These are phyloP conservation scores for Ceratocystis papillata DNA, from an alignment of 2,329 filamentous ascomycete genomes.

Conservation along the genomic window DNA sequence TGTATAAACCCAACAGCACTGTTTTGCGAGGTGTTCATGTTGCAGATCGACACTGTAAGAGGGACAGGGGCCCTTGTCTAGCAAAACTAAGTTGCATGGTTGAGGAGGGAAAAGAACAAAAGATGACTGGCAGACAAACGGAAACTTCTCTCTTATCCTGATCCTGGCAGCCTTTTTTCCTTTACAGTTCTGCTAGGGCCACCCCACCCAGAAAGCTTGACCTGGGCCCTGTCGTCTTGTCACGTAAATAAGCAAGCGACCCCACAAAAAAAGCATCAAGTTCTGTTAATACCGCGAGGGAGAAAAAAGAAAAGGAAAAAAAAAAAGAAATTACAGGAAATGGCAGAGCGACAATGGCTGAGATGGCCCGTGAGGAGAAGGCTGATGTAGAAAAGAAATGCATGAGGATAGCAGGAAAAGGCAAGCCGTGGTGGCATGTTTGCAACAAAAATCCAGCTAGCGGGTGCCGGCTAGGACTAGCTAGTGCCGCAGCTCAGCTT, in stretches of 20 bases:
- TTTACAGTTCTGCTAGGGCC: slow-evolving; percentile 1
- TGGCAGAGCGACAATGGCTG: background rate
- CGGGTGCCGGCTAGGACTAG: background rate
- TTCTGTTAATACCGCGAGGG: background rate
- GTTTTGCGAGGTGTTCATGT: background rate
- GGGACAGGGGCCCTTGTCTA: slow-evolving; percentile 7
- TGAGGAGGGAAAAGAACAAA: slow-evolving; percentile 11
- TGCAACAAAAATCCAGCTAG: too few relatives aligned
- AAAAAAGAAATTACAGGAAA: background rate
- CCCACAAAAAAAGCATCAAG: slow-evolving; percentile 2
- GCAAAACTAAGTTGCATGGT: slow-evolving; percentile 4
- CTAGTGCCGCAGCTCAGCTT: background rate
- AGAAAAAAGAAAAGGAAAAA: background rate
- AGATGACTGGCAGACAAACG: slow-evolving; percentile 17
- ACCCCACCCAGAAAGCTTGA: background rate
- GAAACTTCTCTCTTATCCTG: slow-evolving; percentile 15
- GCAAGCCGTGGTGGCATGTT: background rate
- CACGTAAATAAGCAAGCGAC: background rate
- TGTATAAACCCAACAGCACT: background rate
- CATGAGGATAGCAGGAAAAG: background rate
- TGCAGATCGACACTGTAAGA: slow-evolving; percentile 12
- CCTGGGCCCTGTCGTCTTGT: background rate
- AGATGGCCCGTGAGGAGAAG: background rate
- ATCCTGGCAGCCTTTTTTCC: background rate
- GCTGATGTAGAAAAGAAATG: background rate